These are phyloP conservation scores for Hippophae gyantsensis DNA, from an alignment of 306 rosid genomes.

Conservation along the genomic window DNA sequence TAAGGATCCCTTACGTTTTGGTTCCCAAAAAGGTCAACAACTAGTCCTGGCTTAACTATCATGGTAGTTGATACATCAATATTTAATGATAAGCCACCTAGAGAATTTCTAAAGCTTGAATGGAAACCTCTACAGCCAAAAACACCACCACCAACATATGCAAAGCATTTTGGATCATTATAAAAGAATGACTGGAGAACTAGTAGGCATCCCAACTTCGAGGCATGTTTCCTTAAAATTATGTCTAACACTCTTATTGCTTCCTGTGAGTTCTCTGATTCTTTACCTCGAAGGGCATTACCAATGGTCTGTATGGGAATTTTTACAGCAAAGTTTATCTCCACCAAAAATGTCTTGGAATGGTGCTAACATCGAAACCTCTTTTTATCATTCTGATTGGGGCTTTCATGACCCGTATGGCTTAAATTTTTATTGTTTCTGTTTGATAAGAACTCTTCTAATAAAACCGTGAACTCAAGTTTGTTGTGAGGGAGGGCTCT, in stretches of 20 bases:
- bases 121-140: constrained; percentile 87
- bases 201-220: constrained; percentile 89
- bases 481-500: constrained; percentile 77
- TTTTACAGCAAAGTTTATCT: too few relatives aligned
- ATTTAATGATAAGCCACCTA: constrained; percentile 71
- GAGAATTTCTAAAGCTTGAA: constrained; percentile 84
- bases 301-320: too few relatives aligned
- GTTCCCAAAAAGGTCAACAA: constrained; percentile 72
- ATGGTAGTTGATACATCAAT: too few relatives aligned
- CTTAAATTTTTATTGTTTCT: constrained; percentile 17
- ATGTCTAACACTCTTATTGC: constrained; percentile 65
- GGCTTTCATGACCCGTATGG: too few relatives aligned
- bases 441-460: constrained; percentile 54
- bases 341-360: too few relatives aligned
- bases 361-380: too few relatives aligned
- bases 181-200: constrained; percentile 83
- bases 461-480: constrained; percentile 67
- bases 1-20: constrained; percentile 68
- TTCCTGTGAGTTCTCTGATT: too few relatives aligned
- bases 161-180: constrained; percentile 44
- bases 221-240: constrained; percentile 78
- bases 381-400: too few relatives aligned
- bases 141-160: constrained; percentile 84
- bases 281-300: too few relatives aligned
- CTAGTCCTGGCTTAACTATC: constrained; percentile 40